Evolutionary conservation across 495 filamentous ascomycete genomes (phyloP), one percentile per base, ranked within the genome.

Genomic region (Penicillium turbatum): DNA sequence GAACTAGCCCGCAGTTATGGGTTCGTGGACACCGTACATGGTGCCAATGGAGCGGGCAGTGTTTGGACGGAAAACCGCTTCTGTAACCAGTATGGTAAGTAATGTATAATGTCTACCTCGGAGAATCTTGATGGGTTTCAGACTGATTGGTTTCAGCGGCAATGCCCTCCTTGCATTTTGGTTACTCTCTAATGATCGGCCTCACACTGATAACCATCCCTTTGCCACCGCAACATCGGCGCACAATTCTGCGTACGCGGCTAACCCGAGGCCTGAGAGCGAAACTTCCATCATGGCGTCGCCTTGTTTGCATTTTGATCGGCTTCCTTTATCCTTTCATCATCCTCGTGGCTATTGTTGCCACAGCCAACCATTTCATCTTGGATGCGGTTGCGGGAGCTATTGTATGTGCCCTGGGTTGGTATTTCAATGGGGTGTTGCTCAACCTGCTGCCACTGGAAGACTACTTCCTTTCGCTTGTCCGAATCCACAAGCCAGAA

Each of bases 81-180:
- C 62, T 87, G 81, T 62, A 83, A 83, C 52, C 81, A 85, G 60
- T 82, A 83, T 58, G 77, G 79, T 79, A 65, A 63, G 73, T 57
- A 4, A 4, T 4, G 21, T 4, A 2, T 24, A 31, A 4, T 42
- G 13, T 47, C 5, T 10, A 3, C 17, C n/a, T 9, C 15, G 11
- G 19, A 26, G 27, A 8, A n/a, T 24, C 42, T 17, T 45, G 21
- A 55, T 44, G 17, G 21, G 21, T 8, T n/a, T 26, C 48, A 59
- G 37, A 54, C 47, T 53, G 36, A 29, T 29, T 8, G 11, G 36
- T 8, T 26, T 72, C 44, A 70, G 87, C 87, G 21, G 87, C 87
- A 13, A 90, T 90, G 87, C 87, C 87, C 6, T 85, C 84, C 13
- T 78, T 91, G 56, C 86, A 91, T 63, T 91, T 91, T 65, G 87